phyloP scores from a whole-genome alignment of 169 alveolate species.

The Theileria orientalis region DNA sequence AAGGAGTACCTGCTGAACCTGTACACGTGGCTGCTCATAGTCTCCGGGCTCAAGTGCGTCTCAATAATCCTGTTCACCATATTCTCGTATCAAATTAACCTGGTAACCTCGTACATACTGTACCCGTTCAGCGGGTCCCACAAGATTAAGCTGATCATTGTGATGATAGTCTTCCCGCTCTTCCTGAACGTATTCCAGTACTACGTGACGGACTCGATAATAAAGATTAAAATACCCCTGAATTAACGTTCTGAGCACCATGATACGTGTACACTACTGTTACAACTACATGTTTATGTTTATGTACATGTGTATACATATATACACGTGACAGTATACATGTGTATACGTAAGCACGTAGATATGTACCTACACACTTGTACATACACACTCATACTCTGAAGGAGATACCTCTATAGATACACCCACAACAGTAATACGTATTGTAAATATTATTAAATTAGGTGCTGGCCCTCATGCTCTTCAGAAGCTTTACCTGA shows the following conservation, averaged over 20 bases:
- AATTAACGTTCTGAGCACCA: background rate
- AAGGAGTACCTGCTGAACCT: slow-evolving; percentile 49
- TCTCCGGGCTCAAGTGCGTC: slow-evolving; percentile 48
- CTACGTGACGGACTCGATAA: slow-evolving; percentile 60
- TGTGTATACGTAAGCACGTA: no score
- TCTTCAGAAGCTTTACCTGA: slow-evolving; percentile 47
- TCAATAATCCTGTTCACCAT: slow-evolving; percentile 35
- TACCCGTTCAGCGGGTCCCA: slow-evolving; percentile 26
- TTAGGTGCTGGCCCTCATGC: no score
- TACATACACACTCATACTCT: no score
- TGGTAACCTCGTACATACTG: slow-evolving; percentile 34
- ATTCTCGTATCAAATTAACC: slow-evolving; percentile 39
- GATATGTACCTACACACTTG: no score
- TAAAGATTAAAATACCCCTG: slow-evolving; percentile 47
- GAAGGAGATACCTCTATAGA: no score
- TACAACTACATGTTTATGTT: background rate
- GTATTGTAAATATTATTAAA: no score
- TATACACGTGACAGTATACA: no score
- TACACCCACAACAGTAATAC: no score
- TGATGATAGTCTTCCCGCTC: slow-evolving; percentile 60
- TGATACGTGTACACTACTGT: no score
- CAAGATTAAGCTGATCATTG: slow-evolving; percentile 53
- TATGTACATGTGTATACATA: background rate
- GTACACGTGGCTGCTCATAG: slow-evolving; percentile 52
- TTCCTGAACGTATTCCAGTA: slow-evolving; percentile 63